phyloP scores from a whole-genome alignment of 2,329 filamentous ascomycete species.

The Cladosporium sp. region DNA sequence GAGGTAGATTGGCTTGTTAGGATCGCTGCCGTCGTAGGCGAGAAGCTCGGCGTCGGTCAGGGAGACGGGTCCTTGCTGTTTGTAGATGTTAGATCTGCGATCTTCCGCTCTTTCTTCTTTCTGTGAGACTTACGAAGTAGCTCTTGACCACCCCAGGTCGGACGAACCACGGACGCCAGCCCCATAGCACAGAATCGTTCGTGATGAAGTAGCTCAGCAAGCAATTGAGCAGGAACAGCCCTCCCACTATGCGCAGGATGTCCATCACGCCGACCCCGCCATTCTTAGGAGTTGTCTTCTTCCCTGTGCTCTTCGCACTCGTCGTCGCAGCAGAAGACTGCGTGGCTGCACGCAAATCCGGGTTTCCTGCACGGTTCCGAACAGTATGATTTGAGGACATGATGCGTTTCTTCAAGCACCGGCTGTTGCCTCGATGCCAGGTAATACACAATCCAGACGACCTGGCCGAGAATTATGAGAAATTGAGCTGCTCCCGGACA shows the following conservation, averaged over 20 bases:
- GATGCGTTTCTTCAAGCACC: not conserved
- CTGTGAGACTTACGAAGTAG: slow-evolving; percentile 55
- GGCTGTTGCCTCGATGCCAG: too few species aligned
- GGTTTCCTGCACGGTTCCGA: not conserved
- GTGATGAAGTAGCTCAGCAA: slow-evolving; percentile 43
- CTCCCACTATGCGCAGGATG: slow-evolving; percentile 37
- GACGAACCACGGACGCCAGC: slow-evolving; percentile 63
- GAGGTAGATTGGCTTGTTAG: slow-evolving; percentile 77
- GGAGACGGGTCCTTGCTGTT: slow-evolving; percentile 58
- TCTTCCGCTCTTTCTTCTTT: not conserved
- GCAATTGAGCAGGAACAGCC: slow-evolving; percentile 37
- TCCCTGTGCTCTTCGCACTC: not conserved
- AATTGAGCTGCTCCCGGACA: too few species aligned
- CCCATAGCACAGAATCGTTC: slow-evolving; percentile 63
- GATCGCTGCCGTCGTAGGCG: slow-evolving; percentile 74
- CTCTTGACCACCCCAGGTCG: slow-evolving; percentile 58
- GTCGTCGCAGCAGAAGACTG: not conserved
- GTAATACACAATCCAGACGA: too few species aligned
- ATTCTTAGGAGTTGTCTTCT: not conserved
- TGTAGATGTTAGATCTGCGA: slow-evolving; percentile 17
- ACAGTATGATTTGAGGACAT: not conserved
- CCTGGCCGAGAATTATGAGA: too few species aligned
- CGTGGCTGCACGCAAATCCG: not conserved
- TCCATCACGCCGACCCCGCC: slow-evolving; percentile 28
- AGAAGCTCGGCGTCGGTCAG: slow-evolving; percentile 75